Percentiles rank a stretch among this genome's conserved stretches.
Evolutionary conservation across 73 alveolate genomes (phyloP).

Genomic region (Blepharisma stoltei): DNA sequence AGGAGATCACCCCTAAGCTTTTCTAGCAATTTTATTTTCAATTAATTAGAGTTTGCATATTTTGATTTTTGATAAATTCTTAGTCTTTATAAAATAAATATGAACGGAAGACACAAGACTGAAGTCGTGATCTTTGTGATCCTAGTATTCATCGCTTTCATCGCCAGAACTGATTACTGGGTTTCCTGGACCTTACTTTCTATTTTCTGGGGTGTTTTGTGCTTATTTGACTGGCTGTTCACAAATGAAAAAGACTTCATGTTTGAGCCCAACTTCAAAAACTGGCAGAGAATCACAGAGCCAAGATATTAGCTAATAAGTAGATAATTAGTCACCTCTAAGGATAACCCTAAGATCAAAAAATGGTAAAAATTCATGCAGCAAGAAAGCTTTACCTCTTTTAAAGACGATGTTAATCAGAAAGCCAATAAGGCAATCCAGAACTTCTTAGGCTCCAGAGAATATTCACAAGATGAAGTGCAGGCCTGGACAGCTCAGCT

Average conservation of each 20-base stretch:
- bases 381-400: slow-evolving; percentile 36
- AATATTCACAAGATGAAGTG: slow-evolving; percentile 66
- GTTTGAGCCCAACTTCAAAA: slow-evolving; percentile 16
- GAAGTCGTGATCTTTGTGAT: slow-evolving; percentile 9
- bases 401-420: slow-evolving; percentile 55
- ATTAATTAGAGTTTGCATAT: too few species aligned
- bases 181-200: not conserved
- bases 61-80: too few species aligned
- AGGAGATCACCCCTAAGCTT: slow-evolving; percentile 30
- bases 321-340: too few species aligned
- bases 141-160: not conserved
- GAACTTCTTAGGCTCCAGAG: slow-evolving; percentile 48
- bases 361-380: not conserved
- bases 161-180: not conserved
- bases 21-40: not conserved
- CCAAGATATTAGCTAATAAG: slow-evolving; percentile 11
- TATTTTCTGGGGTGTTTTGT: slow-evolving; percentile 12
- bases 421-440: slow-evolving; percentile 43
- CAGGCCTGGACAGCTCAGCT: slow-evolving; percentile 66
- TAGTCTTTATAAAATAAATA: not conserved
- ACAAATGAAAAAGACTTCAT: not conserved
- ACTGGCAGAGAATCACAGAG: slow-evolving; percentile 22
- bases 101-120: slow-evolving; percentile 12
- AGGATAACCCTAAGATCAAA: too few species aligned
- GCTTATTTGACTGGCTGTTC: slow-evolving; percentile 29